Evolutionary conservation across 768 basidiomycete species (phyloP), one percentile per base, ranked within the genome.

Genomic region (Boletus bicolor): DNA sequence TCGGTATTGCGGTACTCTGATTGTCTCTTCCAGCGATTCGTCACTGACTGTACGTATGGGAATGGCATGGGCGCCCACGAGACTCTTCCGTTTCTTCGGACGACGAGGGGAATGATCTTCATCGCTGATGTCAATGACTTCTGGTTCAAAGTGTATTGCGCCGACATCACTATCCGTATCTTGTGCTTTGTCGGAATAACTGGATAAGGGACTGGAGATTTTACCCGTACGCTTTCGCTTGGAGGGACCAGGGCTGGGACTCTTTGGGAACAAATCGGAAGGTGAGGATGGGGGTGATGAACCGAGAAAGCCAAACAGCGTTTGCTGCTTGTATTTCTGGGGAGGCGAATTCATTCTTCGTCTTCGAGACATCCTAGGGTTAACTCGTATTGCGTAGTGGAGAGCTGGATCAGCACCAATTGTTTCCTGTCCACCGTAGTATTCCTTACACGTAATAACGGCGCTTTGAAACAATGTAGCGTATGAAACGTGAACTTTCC

Each of bases 111-210:
- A 61, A 28, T 59, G 57, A 32, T 66, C 67, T 51, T 66, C 62
- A 26, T 67, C 69, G 51, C 62, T 65, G 45, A 58, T 44, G n/a
- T 61, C 61, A 4, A 53, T 9, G 32, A 39, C 45, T 28, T 72
- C 57, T 17, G 77, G 72, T 55, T 79, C 79, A 48, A 87, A 80
- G 43, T 64, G 77, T 47, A 86, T 83, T 28, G 72, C 77, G 15
- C 74, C 77, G 39, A 84, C 75, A 55, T 79, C 78, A 49, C 80
- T 76, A 48, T 77, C 77, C 34, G 69, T 60, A 45, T 66, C 69
- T 7, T 63, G 58, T 8, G 53, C 64, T 6, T 64, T 67, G 30
- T 60, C 59, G 57, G 59, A 54, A 53, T 59, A 32, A 34, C 51
- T 49, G 46, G 51, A 43, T 32, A 62, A 51, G 30, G 66, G 37